These are phyloP conservation scores for Mortierella claussenii DNA, from an alignment of 192 early-diverging fungal genomes.

Conservation along the genomic window DNA sequence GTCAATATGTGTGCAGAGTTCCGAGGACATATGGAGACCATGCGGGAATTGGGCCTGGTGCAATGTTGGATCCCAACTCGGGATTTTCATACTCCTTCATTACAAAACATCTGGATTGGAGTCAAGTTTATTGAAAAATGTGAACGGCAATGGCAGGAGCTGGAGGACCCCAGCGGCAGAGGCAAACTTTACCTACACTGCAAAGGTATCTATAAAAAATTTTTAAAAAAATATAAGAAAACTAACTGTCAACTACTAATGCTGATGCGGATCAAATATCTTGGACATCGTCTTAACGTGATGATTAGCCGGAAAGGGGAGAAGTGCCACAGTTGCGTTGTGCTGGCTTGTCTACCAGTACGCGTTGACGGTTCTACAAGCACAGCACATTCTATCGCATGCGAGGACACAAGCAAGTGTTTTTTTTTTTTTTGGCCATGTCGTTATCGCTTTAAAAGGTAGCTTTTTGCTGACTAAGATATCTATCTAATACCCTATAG, in stretches of 20 bases:
- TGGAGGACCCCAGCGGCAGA: neutral
- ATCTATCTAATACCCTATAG: too few relatives aligned
- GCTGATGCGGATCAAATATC: too few relatives aligned
- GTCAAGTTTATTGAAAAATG: slow-evolving; percentile 34
- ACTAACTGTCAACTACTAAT: too few relatives aligned
- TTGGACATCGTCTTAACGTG: too few relatives aligned
- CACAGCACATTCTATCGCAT: slow-evolving; percentile 33
- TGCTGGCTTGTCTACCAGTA: slow-evolving; percentile 41
- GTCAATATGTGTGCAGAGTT: slow-evolving; percentile 66
- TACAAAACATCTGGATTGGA: slow-evolving; percentile 46
- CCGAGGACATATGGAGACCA: slow-evolving; percentile 46
- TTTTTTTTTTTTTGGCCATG: neutral
- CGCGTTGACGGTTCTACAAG: slow-evolving; percentile 21
- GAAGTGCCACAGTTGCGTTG: slow-evolving; percentile 46
- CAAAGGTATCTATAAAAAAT: too few relatives aligned
- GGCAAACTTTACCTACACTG: slow-evolving; percentile 54
- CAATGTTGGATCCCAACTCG: slow-evolving; percentile 57
- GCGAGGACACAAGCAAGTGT: slow-evolving; percentile 37
- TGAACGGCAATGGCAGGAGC: neutral
- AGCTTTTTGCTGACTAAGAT: too few relatives aligned
- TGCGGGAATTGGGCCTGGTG: slow-evolving; percentile 42
- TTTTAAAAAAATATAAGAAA: too few relatives aligned
- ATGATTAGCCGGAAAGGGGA: slow-evolving; percentile 50
- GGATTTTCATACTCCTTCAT: slow-evolving; percentile 55
- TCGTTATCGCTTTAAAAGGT: too few relatives aligned